phyloP scores from a whole-genome alignment of 2,329 filamentous ascomycete species.

The Colletotrichum costaricense region DNA sequence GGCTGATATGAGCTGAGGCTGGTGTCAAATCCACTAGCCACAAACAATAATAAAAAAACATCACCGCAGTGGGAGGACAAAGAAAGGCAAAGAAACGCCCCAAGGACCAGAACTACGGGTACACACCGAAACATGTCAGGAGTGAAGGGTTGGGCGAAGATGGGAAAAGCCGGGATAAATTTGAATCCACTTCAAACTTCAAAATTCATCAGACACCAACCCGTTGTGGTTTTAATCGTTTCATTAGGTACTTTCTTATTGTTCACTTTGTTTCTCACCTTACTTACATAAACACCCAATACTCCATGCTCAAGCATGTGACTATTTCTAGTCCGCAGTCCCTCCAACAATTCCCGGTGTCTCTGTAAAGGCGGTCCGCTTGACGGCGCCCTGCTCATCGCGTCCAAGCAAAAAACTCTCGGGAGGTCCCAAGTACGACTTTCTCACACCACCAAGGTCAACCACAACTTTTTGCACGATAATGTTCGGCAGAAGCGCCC shows the following conservation, averaged over 20 bases:
- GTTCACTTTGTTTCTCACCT: neutral
- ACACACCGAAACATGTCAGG: neutral
- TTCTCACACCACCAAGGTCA: conserved; percentile 64
- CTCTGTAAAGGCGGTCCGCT: conserved; percentile 51
- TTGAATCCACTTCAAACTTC: neutral
- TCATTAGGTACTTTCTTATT: neutral
- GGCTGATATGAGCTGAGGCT: neutral
- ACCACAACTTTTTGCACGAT: conserved; percentile 68
- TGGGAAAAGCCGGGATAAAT: neutral
- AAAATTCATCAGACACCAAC: neutral
- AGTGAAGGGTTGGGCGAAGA: neutral
- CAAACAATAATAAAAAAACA: conserved; percentile 11
- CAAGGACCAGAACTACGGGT: neutral
- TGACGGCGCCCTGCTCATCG: conserved; percentile 49
- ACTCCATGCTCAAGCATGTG: neutral
- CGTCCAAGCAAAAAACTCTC: conserved; percentile 62
- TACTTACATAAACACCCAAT: neutral
- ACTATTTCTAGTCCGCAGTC: neutral
- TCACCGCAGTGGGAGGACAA: neutral
- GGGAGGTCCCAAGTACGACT: conserved; percentile 67
- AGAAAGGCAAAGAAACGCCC: neutral
- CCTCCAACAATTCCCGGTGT: conserved; percentile 34
- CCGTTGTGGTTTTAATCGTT: neutral
- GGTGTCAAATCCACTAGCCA: neutral
- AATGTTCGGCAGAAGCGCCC: conserved; percentile 63